Evolutionary conservation across 495 filamentous ascomycete species (phyloP), one percentile per base, ranked within the genome.

Genomic region (Ramalina intermedia): DNA sequence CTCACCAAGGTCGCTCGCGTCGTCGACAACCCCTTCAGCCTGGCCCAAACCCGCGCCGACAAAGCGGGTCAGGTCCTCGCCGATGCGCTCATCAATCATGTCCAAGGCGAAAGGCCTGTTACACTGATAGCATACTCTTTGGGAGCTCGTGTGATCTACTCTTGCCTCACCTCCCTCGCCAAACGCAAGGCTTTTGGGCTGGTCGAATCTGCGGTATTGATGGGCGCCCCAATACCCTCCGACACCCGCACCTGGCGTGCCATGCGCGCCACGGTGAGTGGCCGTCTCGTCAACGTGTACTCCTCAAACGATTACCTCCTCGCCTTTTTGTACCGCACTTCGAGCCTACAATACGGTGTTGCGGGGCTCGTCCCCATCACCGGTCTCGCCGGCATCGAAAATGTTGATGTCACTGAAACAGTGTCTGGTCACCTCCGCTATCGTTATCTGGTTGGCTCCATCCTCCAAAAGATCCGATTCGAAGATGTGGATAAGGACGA

Each of bases 121-220:
- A 90, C 81, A 17, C 66, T 98, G 12, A 72, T 96, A 46, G 91
- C 91, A 1, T 96, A 89, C 61, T 87, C 87, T 21, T 66, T 96
- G 12, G 91, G 90, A 1, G 89, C 89, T 13, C 80, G 90, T 26
- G 76, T 89, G 20, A 88, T 96, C 40, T 96, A 84, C 54, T 74
- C 78, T 13, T 95, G 88, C 58, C 69, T 96, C 2, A 78, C 80
- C 64, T 71, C 57, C 11, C 72, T 98, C 24, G 82, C 85, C 0
- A 81, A 86, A 60, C 71, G 84, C 43, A 72, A 76, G 50, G 87
- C 82, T 1, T 94, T 94, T 62, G 91, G 90, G 0, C 58, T 96
- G 2, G 72, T 98, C 13, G 91, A 96, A 54, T 82, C 80, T 23
- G 90, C 77, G 2, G 76, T 94, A 17, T 51, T 98, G 26, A 84